Evolutionary conservation across 73 alveolate species (phyloP), one percentile per base, ranked within the genome.

Genomic region (Paramecium primaurelia): DNA sequence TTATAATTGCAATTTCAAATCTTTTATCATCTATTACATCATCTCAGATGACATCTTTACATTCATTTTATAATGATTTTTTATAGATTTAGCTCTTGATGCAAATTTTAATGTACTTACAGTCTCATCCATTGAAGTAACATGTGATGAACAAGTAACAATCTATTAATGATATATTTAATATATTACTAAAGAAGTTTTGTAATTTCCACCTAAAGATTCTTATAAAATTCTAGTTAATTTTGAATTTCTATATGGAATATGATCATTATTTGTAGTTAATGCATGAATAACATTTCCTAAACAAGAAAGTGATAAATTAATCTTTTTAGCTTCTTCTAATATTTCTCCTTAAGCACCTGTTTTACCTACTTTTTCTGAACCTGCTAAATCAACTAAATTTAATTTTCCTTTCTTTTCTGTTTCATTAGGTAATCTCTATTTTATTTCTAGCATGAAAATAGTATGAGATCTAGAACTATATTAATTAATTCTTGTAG

Each of bases 211-310:
- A 77, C 99, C 99, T 34, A 98, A 93, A 51, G 98, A 93, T 91
- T 98, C 99, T 91, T 95, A 95, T 58, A 98, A 92, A 36, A 97
- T 83, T 80, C 99, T 94, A 25, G 99, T 98, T 44, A 98, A 95
- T 93, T 98, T 98, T 18, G 98, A 94, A 93, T 98, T 99, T 96
- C 99, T 95, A 84, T 97, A 98, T 6, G 99, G 99, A 71, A 98
- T 94, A 92, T 97, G 98, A 16, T 94, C 98, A 20, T 94, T 30
- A 54, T 96, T 92, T 47, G 93, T 95, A 22, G 98, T 96, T 8
- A 98, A 88, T 32, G 99, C 95, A 86, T 96, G 97, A 28, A 98
- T 98, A 18, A 97, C 99, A 86, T 98, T 98, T 18, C 99, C 99
- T 73, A 98, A 97, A 32, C 98, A 95, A 11, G 99, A 96, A 26